Evolutionary conservation across 305 asterid species (phyloP).

Genomic region (Stenogyne calaminthoides): DNA sequence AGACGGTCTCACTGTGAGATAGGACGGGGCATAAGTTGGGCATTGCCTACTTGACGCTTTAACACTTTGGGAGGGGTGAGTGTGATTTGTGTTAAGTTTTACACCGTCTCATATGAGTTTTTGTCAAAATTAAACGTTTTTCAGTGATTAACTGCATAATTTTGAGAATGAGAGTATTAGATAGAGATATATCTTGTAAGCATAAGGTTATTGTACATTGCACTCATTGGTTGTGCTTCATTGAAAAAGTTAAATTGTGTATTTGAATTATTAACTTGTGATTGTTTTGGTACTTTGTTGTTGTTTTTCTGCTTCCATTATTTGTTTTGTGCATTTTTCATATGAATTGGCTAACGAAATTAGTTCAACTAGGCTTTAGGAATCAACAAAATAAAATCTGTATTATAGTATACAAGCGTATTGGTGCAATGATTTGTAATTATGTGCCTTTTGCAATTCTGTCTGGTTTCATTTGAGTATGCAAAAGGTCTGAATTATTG

Average conservation of each 20-base stretch:
- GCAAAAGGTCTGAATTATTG: neutral
- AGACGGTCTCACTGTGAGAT: too few relatives aligned
- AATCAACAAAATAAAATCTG: neutral
- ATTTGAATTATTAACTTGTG: slow-evolving; percentile 16
- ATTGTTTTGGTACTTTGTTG: neutral
- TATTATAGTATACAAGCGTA: neutral
- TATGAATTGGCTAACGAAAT: neutral
- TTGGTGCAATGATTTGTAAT: neutral
- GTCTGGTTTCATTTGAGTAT: too few relatives aligned
- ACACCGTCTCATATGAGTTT: too few relatives aligned
- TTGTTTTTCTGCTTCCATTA: neutral
- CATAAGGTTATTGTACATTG: neutral
- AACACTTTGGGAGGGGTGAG: too few relatives aligned
- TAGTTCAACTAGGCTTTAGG: neutral
- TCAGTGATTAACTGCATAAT: neutral
- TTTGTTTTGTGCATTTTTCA: neutral
- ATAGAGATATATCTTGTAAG: neutral
- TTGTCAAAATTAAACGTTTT: too few relatives aligned
- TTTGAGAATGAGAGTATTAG: too few relatives aligned
- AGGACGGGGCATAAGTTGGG: too few relatives aligned
- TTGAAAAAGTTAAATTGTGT: too few relatives aligned
- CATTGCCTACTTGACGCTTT: too few relatives aligned
- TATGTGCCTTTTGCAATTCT: neutral
- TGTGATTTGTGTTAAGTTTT: too few relatives aligned
- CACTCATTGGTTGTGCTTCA: neutral